Evolutionary conservation across 1,139 yeast genomes (phyloP), one percentile per base, ranked within the genome.

Genomic region (Torulaspora pretoriensis): DNA sequence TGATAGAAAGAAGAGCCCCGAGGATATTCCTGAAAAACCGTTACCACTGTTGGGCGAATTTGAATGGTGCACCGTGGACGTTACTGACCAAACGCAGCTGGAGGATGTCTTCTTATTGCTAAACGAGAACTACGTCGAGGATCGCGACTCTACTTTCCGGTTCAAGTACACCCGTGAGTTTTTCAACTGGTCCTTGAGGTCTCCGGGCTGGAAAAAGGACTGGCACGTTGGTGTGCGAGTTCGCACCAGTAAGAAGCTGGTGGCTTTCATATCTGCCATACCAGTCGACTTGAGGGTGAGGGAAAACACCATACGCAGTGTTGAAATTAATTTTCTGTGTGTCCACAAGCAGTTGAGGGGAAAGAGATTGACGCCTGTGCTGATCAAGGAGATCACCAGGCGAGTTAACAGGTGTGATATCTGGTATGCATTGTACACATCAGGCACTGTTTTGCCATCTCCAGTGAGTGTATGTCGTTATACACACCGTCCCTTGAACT

Each of bases 401-500:
- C 77, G 97, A 56, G 95, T 92, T 53, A 92, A 94, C 67, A 75
- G 77, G 52, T 74, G 75, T 38, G 78, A 86, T 47, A 84, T 90
- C 49, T 92, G 97, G 97, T 97, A 92, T 65, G 98, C 98, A 0
- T 74, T 94, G 49, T 89, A 88, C 66, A 90, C 99, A 9, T 96
- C 94, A 0, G 98, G 98, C 5, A 78, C 82, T 5, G 81, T 88
- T 4, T 73, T 92, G 49, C 99, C 99, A 14, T 82, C 92, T 17
- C 99, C 99, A 0, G 77, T 92, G 7, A 72, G 95, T n/a, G 81
- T 88, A 1, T 83, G 95, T 63, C 78, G 97, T 53, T 94, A 94
- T 67, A 85, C 87, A 41, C 99, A 92, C 68, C 83, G 98, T 56
- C 95, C 97, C 2, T 71, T 92, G 53, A 85, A 92, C 64, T 92